A percentile compares a stretch with the other conserved stretches of the same genome.
phyloP scores from a whole-genome alignment of 78 protist species.

The Dictyostelium purpureum region DNA sequence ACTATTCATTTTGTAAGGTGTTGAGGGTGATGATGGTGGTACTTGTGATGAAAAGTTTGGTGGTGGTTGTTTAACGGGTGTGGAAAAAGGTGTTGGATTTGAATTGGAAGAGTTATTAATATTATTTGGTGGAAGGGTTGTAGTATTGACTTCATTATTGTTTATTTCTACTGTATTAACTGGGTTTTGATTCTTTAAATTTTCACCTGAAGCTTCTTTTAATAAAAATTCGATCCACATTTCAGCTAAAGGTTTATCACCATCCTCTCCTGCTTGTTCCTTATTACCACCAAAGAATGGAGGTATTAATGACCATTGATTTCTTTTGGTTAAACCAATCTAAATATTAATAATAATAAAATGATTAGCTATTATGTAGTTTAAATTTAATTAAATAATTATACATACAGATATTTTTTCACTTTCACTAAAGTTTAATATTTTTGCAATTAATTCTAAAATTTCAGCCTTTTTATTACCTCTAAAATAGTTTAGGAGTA shows the following conservation, averaged over 20 bases:
- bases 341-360: neutral
- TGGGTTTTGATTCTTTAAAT: neutral
- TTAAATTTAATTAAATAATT: neutral
- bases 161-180: neutral
- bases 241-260: slow-evolving; percentile 65
- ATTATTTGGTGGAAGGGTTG: neutral
- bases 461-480: slow-evolving; percentile 18
- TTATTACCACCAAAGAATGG: slow-evolving; percentile 59
- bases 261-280: neutral
- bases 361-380: neutral
- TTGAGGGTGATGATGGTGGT: slow-evolving; percentile 36
- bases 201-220: slow-evolving; percentile 34
- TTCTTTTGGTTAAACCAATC: slow-evolving; percentile 68
- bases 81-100: slow-evolving; percentile 52
- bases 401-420: slow-evolving; percentile 49
- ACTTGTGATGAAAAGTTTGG: neutral
- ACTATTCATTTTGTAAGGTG: slow-evolving; percentile 36
- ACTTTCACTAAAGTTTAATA: slow-evolving; percentile 43
- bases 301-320: slow-evolving; percentile 61
- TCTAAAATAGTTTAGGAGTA: slow-evolving; percentile 50
- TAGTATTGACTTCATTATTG: neutral
- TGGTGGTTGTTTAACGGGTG: slow-evolving; percentile 34
- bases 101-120: neutral
- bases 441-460: slow-evolving; percentile 59
- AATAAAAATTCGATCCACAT: slow-evolving; percentile 77